Base-by-base conservation (phyloP, 768 basidiomycete genomes). In the Agrocybe pediades region DNA sequence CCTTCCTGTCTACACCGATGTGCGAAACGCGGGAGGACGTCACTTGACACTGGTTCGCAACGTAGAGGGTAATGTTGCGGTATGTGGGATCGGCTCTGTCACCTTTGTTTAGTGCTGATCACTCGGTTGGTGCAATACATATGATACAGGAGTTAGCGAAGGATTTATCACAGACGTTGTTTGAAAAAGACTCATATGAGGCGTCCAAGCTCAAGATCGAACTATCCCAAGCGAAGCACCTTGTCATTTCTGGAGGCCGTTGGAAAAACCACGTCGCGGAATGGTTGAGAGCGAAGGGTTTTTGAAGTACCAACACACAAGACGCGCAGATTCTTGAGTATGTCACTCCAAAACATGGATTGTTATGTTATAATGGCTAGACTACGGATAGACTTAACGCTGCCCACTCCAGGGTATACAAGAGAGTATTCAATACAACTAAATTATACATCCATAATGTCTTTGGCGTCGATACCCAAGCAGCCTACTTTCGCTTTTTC, bases 1-100 rank as follows among this genome's bases (percentile, higher is more conserved):
- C 44, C 76, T 92, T 25, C 89, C 90, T 41, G 87, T 92, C 21
- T 90, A 90, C 67, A 81, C 86, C 24, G 87, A 91, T 65, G 65
- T 88, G 41, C 83, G 86, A 57, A 89, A 87, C 65, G 82, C 71
- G 25, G 81, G 86, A 54, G 80, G 84, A 3, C 80, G 83, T 51
- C 72, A 82, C 55, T 71, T 81, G 29, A 68, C 87, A 41, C 75
- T 80, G 41, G 76, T 92, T 53, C 80, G 85, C 48, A 87, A 90
- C 68, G 74, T 92, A 8, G 77, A 90, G 53, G 90, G 90, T 17
- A 76, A 82, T 56, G 62, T 72, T 54, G 68, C 75, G 52, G 90
- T 88, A 64, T 57, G 80, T 74, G 46, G n/a, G n/a, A n/a, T n/a
- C n/a, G n/a, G 49, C 55, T 16, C 25, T 24, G 39, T 13, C 19